phyloP scores from a whole-genome alignment of 805 yeast genomes.

The Yarrowia sp. region DNA sequence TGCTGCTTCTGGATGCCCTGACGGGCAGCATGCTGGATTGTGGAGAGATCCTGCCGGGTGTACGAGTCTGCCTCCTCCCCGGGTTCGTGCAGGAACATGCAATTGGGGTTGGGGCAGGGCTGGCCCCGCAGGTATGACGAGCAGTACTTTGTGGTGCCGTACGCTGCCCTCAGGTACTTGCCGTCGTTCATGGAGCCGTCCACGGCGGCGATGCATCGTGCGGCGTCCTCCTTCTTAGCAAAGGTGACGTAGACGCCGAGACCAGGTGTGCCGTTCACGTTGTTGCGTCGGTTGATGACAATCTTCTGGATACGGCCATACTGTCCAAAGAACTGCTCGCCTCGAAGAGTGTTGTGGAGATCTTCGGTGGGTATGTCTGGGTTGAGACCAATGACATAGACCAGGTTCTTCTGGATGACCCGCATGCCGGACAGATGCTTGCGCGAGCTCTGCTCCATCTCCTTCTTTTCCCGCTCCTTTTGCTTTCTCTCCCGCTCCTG shows the following conservation, averaged over 20 bases:
- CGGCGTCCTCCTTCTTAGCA: conserved; percentile 92
- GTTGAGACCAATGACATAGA: conserved; percentile 92
- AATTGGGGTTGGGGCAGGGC: conserved; percentile 96
- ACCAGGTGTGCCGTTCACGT: conserved; percentile 69
- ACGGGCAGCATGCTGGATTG: conserved; percentile 59
- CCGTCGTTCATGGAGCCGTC: conserved; percentile 95
- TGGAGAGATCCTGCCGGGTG: conserved; percentile 84
- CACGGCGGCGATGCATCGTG: conserved; percentile 87
- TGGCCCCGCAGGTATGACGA: conserved; percentile 94
- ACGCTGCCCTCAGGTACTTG: conserved; percentile 87
- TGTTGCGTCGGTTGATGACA: conserved; percentile 81
- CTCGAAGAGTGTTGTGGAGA: conserved; percentile 77
- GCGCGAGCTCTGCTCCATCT: conserved; percentile 81
- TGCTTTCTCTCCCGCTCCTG: conserved; percentile 77
- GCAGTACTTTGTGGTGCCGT: conserved; percentile 98
- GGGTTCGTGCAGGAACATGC: conserved; percentile 99
- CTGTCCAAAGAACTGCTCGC: conserved; percentile 97
- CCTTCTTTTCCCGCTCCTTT: conserved; percentile 89
- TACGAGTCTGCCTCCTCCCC: conserved; percentile 99
- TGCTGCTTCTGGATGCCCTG: conserved; percentile 44
- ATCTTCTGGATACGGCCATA: conserved; percentile 94
- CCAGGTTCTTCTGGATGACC: conserved; percentile 97
- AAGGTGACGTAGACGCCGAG: conserved; percentile 96
- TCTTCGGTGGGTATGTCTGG: conserved; percentile 88
- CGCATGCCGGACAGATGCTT: conserved; percentile 96